Percentiles rank a stretch among this genome's conserved stretches.
phyloP scores from a whole-genome alignment of 2,329 filamentous ascomycete genomes.

The Cladosporium sp. region DNA sequence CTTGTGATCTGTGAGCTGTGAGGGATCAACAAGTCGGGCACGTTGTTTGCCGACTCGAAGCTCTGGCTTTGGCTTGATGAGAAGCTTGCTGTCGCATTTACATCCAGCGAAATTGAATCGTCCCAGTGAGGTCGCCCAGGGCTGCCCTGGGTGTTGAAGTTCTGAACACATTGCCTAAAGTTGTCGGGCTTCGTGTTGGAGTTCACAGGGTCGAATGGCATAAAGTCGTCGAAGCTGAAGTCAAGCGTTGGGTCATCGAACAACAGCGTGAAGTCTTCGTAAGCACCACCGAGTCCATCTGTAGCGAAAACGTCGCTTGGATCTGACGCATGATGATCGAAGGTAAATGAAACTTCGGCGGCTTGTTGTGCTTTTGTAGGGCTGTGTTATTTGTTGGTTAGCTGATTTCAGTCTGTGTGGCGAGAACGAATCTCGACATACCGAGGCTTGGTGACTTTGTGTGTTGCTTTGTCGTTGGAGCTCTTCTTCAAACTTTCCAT shows the following conservation, averaged over 20 bases:
- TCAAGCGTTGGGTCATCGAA: constrained; percentile 28
- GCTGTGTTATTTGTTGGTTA: not conserved
- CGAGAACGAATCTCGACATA: constrained; percentile 14
- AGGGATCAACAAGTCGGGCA: not conserved
- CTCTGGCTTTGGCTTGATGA: not conserved
- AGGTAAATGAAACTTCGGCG: not conserved
- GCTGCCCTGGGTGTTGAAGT: not conserved
- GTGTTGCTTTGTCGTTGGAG: constrained; percentile 18
- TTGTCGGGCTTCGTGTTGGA: constrained; percentile 3
- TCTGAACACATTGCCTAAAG: constrained; percentile 6
- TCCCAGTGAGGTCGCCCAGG: not conserved
- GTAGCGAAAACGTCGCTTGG: constrained; percentile 3
- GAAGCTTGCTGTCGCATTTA: not conserved
- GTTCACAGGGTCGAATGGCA: constrained; percentile 8
- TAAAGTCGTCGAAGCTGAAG: constrained; percentile 25
- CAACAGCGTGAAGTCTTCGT: constrained; percentile 31
- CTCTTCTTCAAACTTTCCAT: constrained; percentile 28
- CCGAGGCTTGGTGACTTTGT: constrained; percentile 25
- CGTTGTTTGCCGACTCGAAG: not conserved
- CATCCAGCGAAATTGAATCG: not conserved
- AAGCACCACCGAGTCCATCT: constrained; percentile 16
- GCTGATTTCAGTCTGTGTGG: not conserved
- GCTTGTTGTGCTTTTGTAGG: not conserved
- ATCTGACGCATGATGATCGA: not conserved
- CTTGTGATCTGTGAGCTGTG: not conserved